Conservation (phyloP, 805 yeast species). For the Kregervanrija pseudodelftensis region DNA sequence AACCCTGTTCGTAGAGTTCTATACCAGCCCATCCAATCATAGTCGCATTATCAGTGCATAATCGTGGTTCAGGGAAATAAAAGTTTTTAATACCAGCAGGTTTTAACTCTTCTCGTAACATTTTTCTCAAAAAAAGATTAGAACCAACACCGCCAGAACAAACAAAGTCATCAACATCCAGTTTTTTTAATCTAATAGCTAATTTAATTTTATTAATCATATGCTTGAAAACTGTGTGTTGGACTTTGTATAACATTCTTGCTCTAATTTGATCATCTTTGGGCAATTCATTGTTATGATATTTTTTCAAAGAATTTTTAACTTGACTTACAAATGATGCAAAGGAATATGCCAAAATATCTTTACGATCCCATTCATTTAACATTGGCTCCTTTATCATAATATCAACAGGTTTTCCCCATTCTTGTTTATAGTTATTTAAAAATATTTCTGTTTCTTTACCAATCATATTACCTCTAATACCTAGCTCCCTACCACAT, state of each 20-base stretch:
- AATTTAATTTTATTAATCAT: constrained; percentile 55
- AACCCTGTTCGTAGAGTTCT: constrained; percentile 60
- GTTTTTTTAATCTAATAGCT: constrained; percentile 35
- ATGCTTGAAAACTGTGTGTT: constrained; percentile 66
- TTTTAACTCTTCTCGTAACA: constrained; percentile 31
- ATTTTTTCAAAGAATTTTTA: constrained; percentile 21
- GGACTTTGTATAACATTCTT: constrained; percentile 51
- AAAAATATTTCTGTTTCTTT: constrained; percentile 65
- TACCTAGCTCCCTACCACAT: constrained; percentile 79
- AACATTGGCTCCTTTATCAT: constrained; percentile 43
- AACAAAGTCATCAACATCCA: constrained; percentile 46
- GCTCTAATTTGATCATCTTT: constrained; percentile 25
- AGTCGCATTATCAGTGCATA: constrained; percentile 92
- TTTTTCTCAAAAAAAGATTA: constrained; percentile 47
- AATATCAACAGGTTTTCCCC: constrained; percentile 24
- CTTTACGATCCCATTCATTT: constrained; percentile 39
- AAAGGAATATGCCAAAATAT: constrained; percentile 58
- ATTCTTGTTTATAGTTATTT: constrained; percentile 24
- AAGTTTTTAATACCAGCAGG: constrained; percentile 32
- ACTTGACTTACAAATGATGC: constrained; percentile 49
- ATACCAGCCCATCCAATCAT: constrained; percentile 99
- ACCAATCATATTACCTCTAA: constrained; percentile 80
- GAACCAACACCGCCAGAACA: constrained; percentile 96
- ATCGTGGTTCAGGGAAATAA: constrained; percentile 58
- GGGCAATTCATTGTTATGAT: constrained; percentile 13